A percentile compares a stretch with the other conserved stretches of the same genome.
These are phyloP conservation scores for Chrysoporthe puriensis DNA, from an alignment of 2,329 filamentous ascomycete species.

Conservation along the genomic window DNA sequence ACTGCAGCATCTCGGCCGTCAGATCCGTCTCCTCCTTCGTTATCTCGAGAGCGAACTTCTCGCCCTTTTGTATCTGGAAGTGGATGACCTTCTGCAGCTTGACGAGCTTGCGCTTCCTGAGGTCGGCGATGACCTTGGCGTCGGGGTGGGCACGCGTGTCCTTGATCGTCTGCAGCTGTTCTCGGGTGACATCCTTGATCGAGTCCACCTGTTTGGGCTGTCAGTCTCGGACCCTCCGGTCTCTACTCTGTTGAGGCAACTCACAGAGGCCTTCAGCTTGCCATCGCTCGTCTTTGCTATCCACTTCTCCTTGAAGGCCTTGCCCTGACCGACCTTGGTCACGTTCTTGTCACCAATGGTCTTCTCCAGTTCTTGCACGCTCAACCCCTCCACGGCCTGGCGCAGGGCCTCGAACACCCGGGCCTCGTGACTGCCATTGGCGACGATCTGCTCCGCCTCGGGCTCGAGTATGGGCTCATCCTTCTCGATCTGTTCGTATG, in stretches of 20 bases:
- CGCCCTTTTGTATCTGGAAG: constrained; percentile 83
- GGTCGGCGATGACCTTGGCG: constrained; percentile 74
- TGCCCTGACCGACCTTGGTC: constrained; percentile 86
- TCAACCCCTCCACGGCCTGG: constrained; percentile 76
- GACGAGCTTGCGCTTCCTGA: constrained; percentile 92
- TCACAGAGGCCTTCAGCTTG: constrained; percentile 50
- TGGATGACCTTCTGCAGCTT: constrained; percentile 80
- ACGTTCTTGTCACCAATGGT: constrained; percentile 73
- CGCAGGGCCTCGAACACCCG: constrained; percentile 78
- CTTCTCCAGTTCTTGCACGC: constrained; percentile 73
- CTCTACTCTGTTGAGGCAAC: neutral
- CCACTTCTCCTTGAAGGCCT: constrained; percentile 85
- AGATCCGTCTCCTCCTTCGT: constrained; percentile 93
- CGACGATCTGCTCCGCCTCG: constrained; percentile 73
- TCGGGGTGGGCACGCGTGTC: constrained; percentile 71
- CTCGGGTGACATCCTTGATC: constrained; percentile 78
- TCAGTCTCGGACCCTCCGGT: constrained; percentile 18
- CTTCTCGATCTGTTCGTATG: constrained; percentile 80
- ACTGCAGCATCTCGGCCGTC: constrained; percentile 88
- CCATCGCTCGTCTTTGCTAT: constrained; percentile 64
- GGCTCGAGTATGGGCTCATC: constrained; percentile 78
- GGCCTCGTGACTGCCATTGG: constrained; percentile 79
- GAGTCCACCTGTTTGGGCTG: constrained; percentile 58
- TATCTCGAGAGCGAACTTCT: constrained; percentile 87
- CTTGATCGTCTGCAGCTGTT: constrained; percentile 75